Base-by-base conservation (phyloP, 768 basidiomycete species). In the Paxillus involutus region DNA sequence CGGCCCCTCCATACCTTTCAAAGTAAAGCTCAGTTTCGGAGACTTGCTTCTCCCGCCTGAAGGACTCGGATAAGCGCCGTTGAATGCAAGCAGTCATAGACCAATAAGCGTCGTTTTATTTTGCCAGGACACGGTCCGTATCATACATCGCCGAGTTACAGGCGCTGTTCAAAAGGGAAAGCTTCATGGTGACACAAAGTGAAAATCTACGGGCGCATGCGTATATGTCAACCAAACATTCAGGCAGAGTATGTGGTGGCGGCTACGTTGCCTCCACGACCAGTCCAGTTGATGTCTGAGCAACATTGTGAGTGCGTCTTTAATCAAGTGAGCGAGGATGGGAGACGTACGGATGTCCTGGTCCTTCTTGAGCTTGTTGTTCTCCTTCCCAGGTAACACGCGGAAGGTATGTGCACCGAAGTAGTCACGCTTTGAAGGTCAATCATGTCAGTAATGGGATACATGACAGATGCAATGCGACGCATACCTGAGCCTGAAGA, bases 321-420 rank as follows among this genome's bases (percentile, higher is more conserved):
- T 9, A 16, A 44, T 11, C 29, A 47, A 24, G 40, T 30, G n/a
- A 6, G 17, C 5, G 19, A 39, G 41, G 6, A 48, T n/a, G 59
- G 35, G 32, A 40, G 19, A 84, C 91, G 65, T 71, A 93, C 91
- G 91, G 71, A 98, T 94, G 70, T 96, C 91, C 74, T 91, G 76
- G 69, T 84, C 88, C 54, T 82, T 65, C 75, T 85, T 83, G 75
- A 96, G 86, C 67, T 76, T 85, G 47, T 79, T 80, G 73, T 91
- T 96, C 75, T 94, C 94, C 76, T 90, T 89, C 50, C 95, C 94
- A 51, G 94, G 88, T 36, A 93, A 78, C 54, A 98, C 94, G 50
- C 86, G 83, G 92, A 97, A 98, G 51, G 96, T 98, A 80, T 98
- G 96, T 42, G 95, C 92, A 74, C 97, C 96, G 72, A 99, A 99